phyloP scores from a whole-genome alignment of 768 basidiomycete genomes.

The Phaeotremella skinneri region DNA sequence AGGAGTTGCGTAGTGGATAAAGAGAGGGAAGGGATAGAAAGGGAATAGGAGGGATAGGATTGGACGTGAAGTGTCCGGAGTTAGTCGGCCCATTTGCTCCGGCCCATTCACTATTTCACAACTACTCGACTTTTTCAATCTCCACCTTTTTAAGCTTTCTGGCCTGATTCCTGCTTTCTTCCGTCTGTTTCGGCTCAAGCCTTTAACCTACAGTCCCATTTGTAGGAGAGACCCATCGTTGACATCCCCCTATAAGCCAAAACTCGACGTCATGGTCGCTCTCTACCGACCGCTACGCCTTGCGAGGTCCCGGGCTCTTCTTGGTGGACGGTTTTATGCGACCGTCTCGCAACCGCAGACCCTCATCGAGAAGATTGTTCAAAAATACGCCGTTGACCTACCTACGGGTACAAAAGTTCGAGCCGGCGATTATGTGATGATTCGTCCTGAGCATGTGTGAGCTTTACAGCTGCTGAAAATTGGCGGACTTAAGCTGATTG shows the following conservation, averaged over 20 bases:
- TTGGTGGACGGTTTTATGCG: constrained; percentile 28
- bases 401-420: constrained; percentile 74
- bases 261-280: neutral
- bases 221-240: no score
- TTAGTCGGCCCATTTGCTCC: neutral
- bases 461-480: constrained; percentile 11
- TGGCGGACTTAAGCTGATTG: constrained; percentile 1
- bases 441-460: constrained; percentile 87
- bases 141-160: neutral
- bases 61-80: neutral
- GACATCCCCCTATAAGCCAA: no score
- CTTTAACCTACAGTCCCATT: no score
- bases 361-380: constrained; percentile 94
- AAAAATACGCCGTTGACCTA: constrained; percentile 90
- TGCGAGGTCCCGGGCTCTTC: constrained; percentile 37
- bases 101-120: neutral
- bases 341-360: constrained; percentile 61
- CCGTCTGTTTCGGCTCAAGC: no score
- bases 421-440: constrained; percentile 99
- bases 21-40: neutral
- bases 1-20: neutral
- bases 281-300: neutral
- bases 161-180: no score
- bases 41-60: neutral
- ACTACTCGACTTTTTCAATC: neutral